Evolutionary conservation across 2,329 filamentous ascomycete genomes (phyloP).

Genomic region (Ophiostoma triangulosporum): DNA sequence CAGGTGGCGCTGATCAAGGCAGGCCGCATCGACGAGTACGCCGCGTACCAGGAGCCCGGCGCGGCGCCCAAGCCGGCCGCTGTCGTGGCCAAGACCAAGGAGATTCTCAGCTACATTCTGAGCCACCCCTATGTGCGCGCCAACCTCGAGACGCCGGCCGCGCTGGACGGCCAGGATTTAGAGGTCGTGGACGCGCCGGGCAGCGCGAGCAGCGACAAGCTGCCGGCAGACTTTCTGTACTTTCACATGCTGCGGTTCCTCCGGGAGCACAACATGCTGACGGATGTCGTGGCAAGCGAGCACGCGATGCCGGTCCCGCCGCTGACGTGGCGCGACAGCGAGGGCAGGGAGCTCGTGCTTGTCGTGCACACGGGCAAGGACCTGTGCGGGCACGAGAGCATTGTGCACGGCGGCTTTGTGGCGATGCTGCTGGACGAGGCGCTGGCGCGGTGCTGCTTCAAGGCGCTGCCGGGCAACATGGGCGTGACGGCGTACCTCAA

Average conservation of each 20-base stretch:
- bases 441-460: slow-evolving; percentile 76
- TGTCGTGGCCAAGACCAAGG: background rate
- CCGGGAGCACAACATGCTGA: slow-evolving; percentile 66
- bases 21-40: background rate
- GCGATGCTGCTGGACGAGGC: slow-evolving; percentile 92
- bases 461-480: slow-evolving; percentile 72
- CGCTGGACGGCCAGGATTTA: background rate
- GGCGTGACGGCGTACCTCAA: slow-evolving; percentile 77
- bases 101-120: background rate
- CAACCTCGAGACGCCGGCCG: background rate
- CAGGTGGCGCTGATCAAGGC: background rate
- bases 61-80: background rate
- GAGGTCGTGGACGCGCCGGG: background rate
- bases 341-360: slow-evolving; percentile 54
- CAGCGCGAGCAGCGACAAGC: slow-evolving; percentile 14
- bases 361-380: slow-evolving; percentile 66
- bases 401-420: slow-evolving; percentile 79
- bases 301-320: slow-evolving; percentile 72
- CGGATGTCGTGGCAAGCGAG: slow-evolving; percentile 61
- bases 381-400: slow-evolving; percentile 78
- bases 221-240: slow-evolving; percentile 67
- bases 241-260: slow-evolving; percentile 66
- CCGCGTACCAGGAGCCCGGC: background rate
- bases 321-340: slow-evolving; percentile 58
- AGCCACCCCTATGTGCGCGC: background rate